Base-by-base conservation (phyloP, 192 early-diverging fungal genomes). In the Dissophora globulifera region DNA sequence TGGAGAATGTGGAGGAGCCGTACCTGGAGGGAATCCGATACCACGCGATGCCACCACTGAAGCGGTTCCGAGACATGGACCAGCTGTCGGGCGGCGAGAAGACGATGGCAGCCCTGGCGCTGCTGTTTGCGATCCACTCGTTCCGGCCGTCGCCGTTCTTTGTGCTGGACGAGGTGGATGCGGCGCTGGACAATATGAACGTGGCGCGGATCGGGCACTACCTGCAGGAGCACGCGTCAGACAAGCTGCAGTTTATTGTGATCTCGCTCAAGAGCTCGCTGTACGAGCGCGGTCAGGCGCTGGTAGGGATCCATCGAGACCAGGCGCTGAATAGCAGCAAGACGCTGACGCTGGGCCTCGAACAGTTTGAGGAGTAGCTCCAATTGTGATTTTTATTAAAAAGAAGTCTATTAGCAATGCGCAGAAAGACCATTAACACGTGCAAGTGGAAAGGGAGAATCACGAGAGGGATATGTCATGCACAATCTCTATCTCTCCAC, bases 21-120 rank as follows among this genome's bases (percentile, higher is more conserved):
- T 99, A 96, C 53, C 70, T 95, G 58, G 88, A 92, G 50, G 96
- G 96, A 31, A 87, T 99, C 46, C 94, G 95, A 60, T 99, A 97
- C 83, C 96, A 99, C 70, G 96, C 98, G 0, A 98, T 98, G 96
- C 98, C 98, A 8, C 98, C 98, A 22, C 92, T 96, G 88, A 99
- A 99, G 83, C 90, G 96, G 27, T 99, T 99, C 88, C 83, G 96
- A 59, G 98, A 99, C 75, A 99, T 99, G 98, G 96, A 98, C 59
- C 94, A 95, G 69, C 84, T 99, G 15, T 97, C 95, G 23, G 98
- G 98, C 38, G 98, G 98, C 66, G 98, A 99, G 84, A 99, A 98
- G 83, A 97, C 96, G 0, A 93, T 99, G 32, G 98, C 96, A 0
- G 96, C 98, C 4, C 82, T 99, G 42, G 98, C 96, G 2, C 79